Conservation (phyloP, 441 rosid species). For the Oxalis stricta region DNA sequence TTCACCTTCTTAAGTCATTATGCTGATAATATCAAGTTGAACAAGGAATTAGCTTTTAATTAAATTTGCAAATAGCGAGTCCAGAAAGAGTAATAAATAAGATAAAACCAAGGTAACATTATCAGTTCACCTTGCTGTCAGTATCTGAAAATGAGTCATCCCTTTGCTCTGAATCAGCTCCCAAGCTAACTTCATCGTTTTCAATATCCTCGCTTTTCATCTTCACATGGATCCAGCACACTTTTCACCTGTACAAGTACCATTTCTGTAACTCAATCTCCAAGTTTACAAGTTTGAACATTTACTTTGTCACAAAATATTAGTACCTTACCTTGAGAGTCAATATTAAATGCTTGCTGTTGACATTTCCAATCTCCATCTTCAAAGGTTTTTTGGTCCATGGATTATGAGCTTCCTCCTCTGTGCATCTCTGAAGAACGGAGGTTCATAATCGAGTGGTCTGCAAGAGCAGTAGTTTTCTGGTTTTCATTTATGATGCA, state of each 20-base stretch:
- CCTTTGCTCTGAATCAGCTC: constrained; percentile 41
- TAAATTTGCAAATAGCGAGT: too few species aligned
- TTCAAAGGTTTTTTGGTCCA: constrained; percentile 88
- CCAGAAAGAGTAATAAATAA: background rate
- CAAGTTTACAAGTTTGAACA: background rate
- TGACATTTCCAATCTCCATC: constrained; percentile 94
- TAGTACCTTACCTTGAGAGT: constrained; percentile 51
- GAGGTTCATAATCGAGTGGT: constrained; percentile 93
- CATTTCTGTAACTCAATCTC: constrained; percentile 1
- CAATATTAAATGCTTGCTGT: constrained; percentile 86
- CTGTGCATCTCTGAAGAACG: constrained; percentile 77
- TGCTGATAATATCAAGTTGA: too few species aligned
- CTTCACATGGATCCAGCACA: constrained; percentile 95
- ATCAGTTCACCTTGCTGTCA: constrained; percentile 55
- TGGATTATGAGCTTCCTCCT: constrained; percentile 63
- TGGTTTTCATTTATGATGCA: background rate
- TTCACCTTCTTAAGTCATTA: too few species aligned
- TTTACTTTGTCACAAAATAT: background rate
- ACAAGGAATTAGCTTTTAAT: too few species aligned
- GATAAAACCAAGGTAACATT: background rate
- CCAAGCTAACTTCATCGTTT: constrained; percentile 50
- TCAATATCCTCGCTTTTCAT: constrained; percentile 65
- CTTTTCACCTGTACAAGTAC: constrained; percentile 61
- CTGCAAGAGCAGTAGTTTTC: constrained; percentile 24
- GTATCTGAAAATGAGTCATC: constrained; percentile 57